Conservation (phyloP, 352 stramenopile species). For the Phytophthora fragariae region DNA sequence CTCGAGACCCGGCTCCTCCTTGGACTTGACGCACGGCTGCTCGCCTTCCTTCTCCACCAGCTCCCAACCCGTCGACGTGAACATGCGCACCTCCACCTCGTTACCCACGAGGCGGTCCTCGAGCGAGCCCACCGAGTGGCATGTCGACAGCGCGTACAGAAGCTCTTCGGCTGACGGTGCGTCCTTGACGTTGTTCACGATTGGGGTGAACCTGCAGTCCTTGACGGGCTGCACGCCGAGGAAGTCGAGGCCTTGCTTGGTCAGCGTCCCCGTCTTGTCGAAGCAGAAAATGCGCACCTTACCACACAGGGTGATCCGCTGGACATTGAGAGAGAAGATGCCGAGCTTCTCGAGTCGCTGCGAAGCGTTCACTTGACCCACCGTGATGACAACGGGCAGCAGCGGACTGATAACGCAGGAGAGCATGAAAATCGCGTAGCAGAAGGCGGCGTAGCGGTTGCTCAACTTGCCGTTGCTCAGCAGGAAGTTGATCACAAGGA, state of each 20-base stretch:
- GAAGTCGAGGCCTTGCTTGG: conserved; percentile 80
- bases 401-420: conserved; percentile 67
- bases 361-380: conserved; percentile 69
- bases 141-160: conserved; percentile 55
- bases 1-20: conserved; percentile 20
- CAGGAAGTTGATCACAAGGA: conserved; percentile 47
- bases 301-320: conserved; percentile 73
- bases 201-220: conserved; percentile 16
- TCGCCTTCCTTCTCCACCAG: conserved; percentile 42
- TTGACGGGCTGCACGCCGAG: conserved; percentile 38
- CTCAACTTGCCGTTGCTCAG: conserved; percentile 48
- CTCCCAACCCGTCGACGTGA: conserved; percentile 61
- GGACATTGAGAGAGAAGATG: conserved; percentile 69
- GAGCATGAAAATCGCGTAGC: conserved; percentile 57
- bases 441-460: conserved; percentile 53
- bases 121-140: conserved; percentile 62
- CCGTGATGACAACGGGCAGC: conserved; percentile 74
- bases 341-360: conserved; percentile 54
- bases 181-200: conserved; percentile 23
- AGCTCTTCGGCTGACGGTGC: conserved; percentile 20
- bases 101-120: conserved; percentile 66
- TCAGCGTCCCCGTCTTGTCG: conserved; percentile 89
- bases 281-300: conserved; percentile 82
- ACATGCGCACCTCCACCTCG: conserved; percentile 80
- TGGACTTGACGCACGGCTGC: conserved; percentile 26